These are phyloP conservation scores for Aspergillaceae sp. DNA, from an alignment of 2,329 filamentous ascomycete genomes.

Conservation along the genomic window DNA sequence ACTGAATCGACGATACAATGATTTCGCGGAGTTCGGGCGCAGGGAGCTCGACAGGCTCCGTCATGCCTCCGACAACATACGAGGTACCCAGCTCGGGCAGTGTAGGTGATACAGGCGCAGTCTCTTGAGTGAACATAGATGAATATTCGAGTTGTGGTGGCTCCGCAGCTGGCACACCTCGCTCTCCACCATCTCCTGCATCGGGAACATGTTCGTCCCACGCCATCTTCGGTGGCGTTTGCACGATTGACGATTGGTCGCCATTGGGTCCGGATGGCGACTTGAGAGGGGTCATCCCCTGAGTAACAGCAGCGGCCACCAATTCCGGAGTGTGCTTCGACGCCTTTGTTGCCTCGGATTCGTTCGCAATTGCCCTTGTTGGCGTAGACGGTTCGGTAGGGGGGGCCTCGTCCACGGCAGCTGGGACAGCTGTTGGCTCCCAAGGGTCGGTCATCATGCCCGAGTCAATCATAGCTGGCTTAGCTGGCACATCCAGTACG, in stretches of 20 bases:
- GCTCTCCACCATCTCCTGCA: constrained; percentile 4
- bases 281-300: constrained; percentile 27
- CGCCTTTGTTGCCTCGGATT: constrained; percentile 11
- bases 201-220: constrained; percentile 27
- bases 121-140: constrained; percentile 25
- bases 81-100: constrained; percentile 27
- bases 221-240: constrained; percentile 33
- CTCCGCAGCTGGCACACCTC: constrained; percentile 10
- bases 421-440: constrained; percentile 28
- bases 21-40: constrained; percentile 13
- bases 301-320: constrained; percentile 24
- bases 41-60: constrained; percentile 18
- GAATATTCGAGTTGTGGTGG: constrained; percentile 23
- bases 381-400: constrained; percentile 15
- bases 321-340: constrained; percentile 15
- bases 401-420: constrained; percentile 13
- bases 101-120: constrained; percentile 34
- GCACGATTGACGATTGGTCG: constrained; percentile 23
- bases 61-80: constrained; percentile 22
- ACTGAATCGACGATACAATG: constrained; percentile 27
- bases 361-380: constrained; percentile 7
- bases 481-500: constrained; percentile 14
- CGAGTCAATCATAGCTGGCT: constrained; percentile 49
- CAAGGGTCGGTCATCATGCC: constrained; percentile 56
- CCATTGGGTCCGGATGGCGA: constrained; percentile 10